phyloP scores from a whole-genome alignment of 257 asterid genomes.

The Solanum ossicruentum region DNA sequence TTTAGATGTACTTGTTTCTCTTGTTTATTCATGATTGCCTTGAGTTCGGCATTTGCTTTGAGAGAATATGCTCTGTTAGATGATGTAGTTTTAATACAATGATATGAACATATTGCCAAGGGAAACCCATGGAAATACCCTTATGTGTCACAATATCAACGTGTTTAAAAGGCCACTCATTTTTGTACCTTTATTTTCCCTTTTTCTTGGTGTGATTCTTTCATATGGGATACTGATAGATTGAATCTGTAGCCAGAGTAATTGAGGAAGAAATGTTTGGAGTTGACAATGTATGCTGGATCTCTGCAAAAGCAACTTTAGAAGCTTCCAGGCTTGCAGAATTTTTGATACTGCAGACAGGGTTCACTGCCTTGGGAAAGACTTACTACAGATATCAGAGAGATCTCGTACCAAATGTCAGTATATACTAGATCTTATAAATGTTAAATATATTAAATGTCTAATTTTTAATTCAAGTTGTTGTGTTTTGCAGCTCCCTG shows the following conservation, averaged over 20 bases:
- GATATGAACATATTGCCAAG: background rate
- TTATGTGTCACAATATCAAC: background rate
- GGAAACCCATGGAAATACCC: background rate
- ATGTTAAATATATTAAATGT: background rate
- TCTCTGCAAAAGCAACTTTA: conserved; percentile 78
- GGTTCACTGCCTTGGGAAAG: conserved; percentile 96
- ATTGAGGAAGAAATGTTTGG: conserved; percentile 97
- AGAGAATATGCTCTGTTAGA: background rate
- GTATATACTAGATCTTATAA: conserved; percentile 5
- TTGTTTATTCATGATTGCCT: background rate
- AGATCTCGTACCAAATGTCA: conserved; percentile 89
- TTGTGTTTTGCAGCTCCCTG: conserved; percentile 50
- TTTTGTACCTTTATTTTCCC: background rate
- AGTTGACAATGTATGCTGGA: conserved; percentile 83
- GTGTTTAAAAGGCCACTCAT: background rate
- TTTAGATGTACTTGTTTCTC: background rate
- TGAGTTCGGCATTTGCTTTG: background rate
- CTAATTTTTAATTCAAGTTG: conserved; percentile 1
- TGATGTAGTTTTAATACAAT: background rate
- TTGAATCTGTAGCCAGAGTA: conserved; percentile 70
- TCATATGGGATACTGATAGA: conserved; percentile 9
- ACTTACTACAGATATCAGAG: conserved; percentile 66
- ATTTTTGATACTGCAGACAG: conserved; percentile 77
- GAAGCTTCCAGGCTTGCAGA: conserved; percentile 86
- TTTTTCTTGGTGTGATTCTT: background rate